A percentile compares a stretch with the other conserved stretches of the same genome.
These are phyloP conservation scores for Panicum miliaceum DNA, from an alignment of 176 grass and related monocot species.

Conservation along the genomic window DNA sequence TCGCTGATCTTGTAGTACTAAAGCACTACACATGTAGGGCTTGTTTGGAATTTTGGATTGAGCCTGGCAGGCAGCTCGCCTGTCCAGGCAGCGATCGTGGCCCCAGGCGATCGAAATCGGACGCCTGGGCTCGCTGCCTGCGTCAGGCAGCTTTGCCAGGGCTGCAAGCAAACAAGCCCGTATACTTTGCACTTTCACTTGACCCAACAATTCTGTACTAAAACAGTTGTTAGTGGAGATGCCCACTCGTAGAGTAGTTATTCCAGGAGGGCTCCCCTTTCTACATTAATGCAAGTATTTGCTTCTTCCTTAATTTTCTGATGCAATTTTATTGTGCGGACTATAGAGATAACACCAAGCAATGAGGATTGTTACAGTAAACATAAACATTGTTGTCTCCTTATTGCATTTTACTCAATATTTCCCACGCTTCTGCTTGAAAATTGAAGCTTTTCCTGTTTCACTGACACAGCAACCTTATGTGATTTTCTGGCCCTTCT, in stretches of 20 bases:
- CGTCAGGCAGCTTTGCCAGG: no score
- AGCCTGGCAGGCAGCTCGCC: no score
- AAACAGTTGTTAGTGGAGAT: background rate
- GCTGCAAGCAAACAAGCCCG: no score
- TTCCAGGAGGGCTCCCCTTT: background rate
- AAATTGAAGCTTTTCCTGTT: background rate
- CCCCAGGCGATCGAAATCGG: no score
- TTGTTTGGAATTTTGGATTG: no score
- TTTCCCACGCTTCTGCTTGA: background rate
- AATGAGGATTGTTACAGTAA: background rate
- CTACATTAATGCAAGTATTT: background rate
- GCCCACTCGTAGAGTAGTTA: background rate
- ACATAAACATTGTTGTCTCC: background rate
- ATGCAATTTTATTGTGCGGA: background rate
- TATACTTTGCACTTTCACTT: background rate
- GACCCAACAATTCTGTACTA: background rate
- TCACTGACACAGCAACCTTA: background rate
- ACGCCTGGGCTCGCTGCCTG: no score
- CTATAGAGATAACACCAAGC: background rate
- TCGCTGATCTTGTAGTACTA: background rate
- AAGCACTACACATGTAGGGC: conserved; percentile 19
- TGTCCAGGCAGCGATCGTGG: no score
- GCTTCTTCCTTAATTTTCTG: background rate
- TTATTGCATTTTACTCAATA: background rate
- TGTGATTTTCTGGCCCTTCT: background rate